A percentile compares a stretch with the other conserved stretches of the same genome.
Conservation (phyloP, 2,329 filamentous ascomycete genomes). For the Colletotrichum sp. region DNA sequence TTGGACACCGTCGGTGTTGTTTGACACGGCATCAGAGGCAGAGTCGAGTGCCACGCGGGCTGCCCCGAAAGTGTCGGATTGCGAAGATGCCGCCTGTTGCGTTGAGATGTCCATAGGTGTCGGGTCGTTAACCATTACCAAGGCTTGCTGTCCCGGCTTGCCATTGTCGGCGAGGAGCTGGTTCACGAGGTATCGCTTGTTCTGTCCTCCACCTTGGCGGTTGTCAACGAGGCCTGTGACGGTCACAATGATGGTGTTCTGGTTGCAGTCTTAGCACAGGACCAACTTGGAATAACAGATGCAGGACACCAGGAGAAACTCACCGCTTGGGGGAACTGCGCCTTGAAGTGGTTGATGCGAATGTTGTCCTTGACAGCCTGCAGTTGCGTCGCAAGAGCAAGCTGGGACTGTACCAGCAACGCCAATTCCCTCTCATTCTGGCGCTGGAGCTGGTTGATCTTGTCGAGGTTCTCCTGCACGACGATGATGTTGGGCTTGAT, state of each 20-base stretch:
- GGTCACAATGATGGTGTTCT: conserved; percentile 43
- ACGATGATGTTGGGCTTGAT: conserved; percentile 31
- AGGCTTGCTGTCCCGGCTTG: conserved; percentile 33
- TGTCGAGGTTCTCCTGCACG: conserved; percentile 39
- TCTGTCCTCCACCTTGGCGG: conserved; percentile 30
- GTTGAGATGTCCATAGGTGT: conserved; percentile 38
- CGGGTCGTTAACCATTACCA: conserved; percentile 43
- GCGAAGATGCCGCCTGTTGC: conserved; percentile 24
- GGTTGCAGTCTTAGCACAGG: neutral
- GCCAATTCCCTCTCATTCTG: conserved; percentile 42
- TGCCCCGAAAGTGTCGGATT: conserved; percentile 25
- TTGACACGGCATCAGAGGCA: neutral
- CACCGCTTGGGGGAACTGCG: conserved; percentile 40
- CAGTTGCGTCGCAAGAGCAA: conserved; percentile 39
- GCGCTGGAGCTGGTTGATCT: conserved; percentile 36
- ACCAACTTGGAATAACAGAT: neutral
- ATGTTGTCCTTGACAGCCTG: conserved; percentile 48
- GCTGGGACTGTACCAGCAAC: conserved; percentile 39
- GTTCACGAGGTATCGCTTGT: conserved; percentile 44
- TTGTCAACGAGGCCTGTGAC: conserved; percentile 41
- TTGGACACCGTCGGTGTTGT: conserved; percentile 20
- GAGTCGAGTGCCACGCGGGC: neutral
- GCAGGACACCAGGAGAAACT: conserved; percentile 10
- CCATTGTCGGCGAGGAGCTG: conserved; percentile 43
- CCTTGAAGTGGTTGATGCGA: conserved; percentile 43